Evolutionary conservation across 1,284 basidiomycete genomes (phyloP).

Genomic region (Sporisorium iseilematis-ciliati): DNA sequence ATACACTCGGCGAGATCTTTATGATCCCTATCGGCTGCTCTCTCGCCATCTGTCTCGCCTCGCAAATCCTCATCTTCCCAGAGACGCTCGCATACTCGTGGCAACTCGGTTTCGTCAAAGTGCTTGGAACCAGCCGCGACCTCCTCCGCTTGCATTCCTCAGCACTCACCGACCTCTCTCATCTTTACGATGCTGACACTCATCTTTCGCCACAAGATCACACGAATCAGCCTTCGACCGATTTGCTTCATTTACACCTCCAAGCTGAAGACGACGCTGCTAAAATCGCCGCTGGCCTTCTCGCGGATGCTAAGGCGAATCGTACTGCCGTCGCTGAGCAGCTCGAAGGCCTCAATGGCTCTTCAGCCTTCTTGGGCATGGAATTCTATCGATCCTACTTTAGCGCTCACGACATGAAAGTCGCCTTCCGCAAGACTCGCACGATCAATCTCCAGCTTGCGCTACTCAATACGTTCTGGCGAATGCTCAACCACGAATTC

Average conservation of each 20-base stretch:
- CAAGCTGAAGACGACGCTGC: constrained; percentile 32
- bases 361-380: constrained; percentile 58
- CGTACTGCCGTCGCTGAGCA: constrained; percentile 27
- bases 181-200: constrained; percentile 6
- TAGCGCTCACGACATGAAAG: constrained; percentile 69
- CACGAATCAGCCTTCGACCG: constrained; percentile 10
- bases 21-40: constrained; percentile 52
- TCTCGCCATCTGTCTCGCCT: constrained; percentile 48
- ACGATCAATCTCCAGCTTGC: constrained; percentile 35
- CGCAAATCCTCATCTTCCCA: constrained; percentile 78
- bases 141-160: constrained; percentile 28
- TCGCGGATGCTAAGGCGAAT: constrained; percentile 24
- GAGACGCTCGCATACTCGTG: constrained; percentile 77
- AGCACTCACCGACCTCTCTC: constrained; percentile 24
- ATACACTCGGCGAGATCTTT: constrained; percentile 73
- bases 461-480: constrained; percentile 45
- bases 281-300: constrained; percentile 13
- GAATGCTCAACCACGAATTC: constrained; percentile 26
- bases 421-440: constrained; percentile 35
- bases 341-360: constrained; percentile 29
- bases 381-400: constrained; percentile 72
- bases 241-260: constrained; percentile 22
- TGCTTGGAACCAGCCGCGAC: constrained; percentile 28
- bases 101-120: constrained; percentile 65
- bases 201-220: constrained; percentile 3